Percentiles rank a stretch among this genome's conserved stretches.
Conservation (phyloP, 768 basidiomycete genomes). For the Lactarius sanguifluus region DNA sequence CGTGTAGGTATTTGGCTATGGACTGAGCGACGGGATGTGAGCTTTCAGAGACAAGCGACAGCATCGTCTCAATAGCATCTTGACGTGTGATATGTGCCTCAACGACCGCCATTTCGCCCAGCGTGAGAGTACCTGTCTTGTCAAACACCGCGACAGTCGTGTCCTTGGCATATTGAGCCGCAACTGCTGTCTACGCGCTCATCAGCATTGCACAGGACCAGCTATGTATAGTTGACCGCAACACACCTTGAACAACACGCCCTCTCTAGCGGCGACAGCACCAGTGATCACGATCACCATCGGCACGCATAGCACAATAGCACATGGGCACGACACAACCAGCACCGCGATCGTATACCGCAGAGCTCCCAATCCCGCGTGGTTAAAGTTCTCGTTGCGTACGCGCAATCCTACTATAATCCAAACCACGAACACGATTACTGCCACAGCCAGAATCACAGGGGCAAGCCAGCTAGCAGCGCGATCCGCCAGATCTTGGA, state of each 20-base stretch:
- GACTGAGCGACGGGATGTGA: slow-evolving; percentile 41
- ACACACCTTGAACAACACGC: slow-evolving; percentile 37
- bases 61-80: slow-evolving; percentile 32
- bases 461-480: slow-evolving; percentile 52
- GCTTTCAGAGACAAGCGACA: slow-evolving; percentile 37
- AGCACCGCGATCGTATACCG: slow-evolving; percentile 53
- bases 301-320: slow-evolving; percentile 40
- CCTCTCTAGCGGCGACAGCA: slow-evolving; percentile 36
- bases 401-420: slow-evolving; percentile 37
- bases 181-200: slow-evolving; percentile 17
- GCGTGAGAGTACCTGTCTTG: slow-evolving; percentile 60
- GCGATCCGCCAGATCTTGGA: slow-evolving; percentile 51
- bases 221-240: neutral
- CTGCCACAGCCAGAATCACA: slow-evolving; percentile 43
- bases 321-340: slow-evolving; percentile 57
- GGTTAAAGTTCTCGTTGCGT: slow-evolving; percentile 31
- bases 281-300: slow-evolving; percentile 40
- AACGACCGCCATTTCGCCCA: slow-evolving; percentile 43
- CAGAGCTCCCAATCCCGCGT: slow-evolving; percentile 41
- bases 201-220: neutral
- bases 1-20: slow-evolving; percentile 36
- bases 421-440: slow-evolving; percentile 42
- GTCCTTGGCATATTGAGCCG: slow-evolving; percentile 31
- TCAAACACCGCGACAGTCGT: slow-evolving; percentile 52
- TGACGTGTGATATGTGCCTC: slow-evolving; percentile 35